Conservation (phyloP, 257 asterid species). For the Parsonsia alboflavescens region DNA sequence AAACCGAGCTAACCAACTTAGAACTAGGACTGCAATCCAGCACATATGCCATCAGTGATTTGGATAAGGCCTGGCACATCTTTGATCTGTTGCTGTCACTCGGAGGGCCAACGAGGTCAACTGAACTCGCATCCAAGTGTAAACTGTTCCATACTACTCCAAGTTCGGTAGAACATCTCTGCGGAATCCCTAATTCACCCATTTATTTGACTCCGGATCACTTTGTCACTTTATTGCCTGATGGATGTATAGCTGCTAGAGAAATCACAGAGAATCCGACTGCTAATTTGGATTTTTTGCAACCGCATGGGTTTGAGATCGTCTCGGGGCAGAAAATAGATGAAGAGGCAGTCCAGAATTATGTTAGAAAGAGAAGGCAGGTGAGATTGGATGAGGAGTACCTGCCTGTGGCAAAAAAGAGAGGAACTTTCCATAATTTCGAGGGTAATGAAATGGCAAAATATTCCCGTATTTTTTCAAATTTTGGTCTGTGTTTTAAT, state of each 20-base stretch:
- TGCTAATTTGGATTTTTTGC: conserved; percentile 14
- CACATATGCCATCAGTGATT: conserved; percentile 21
- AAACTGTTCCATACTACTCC: conserved; percentile 31
- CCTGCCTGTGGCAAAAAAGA: conserved; percentile 25
- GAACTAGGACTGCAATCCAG: conserved; percentile 21
- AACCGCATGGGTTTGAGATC: conserved; percentile 16
- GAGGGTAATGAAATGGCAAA: conserved; percentile 22
- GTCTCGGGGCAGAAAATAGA: conserved; percentile 14
- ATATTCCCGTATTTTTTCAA: neutral
- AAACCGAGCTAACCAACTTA: conserved; percentile 19
- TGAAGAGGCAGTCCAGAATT: conserved; percentile 26
- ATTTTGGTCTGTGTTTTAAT: neutral
- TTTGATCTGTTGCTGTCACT: conserved; percentile 40
- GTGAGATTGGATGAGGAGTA: conserved; percentile 22
- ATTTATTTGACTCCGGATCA: conserved; percentile 32
- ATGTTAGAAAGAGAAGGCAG: conserved; percentile 53
- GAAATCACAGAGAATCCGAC: conserved; percentile 32
- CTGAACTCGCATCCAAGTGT: conserved; percentile 44
- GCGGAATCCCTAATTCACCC: conserved; percentile 64
- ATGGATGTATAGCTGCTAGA: conserved; percentile 34
- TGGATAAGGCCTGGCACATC: conserved; percentile 55
- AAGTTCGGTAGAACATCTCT: conserved; percentile 43
- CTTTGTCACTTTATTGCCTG: conserved; percentile 47
- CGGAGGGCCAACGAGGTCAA: conserved; percentile 42
- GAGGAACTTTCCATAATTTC: conserved; percentile 14